phyloP scores from a whole-genome alignment of 345 rosid species.

The Boechera retrofracta region DNA sequence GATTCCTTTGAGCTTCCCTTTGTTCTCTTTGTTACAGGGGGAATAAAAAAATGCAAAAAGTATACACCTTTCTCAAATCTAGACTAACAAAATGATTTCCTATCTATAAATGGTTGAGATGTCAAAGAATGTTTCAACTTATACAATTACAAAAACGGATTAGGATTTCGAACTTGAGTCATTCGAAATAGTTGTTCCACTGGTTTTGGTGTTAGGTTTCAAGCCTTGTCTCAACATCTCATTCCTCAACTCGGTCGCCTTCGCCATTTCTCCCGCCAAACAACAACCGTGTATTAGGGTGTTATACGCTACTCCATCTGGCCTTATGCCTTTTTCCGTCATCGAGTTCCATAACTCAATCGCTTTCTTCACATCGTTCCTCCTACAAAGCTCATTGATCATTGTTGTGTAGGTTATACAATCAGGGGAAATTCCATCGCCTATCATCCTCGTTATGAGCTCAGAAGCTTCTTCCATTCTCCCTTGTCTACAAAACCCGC shows the following conservation, averaged over 20 bases:
- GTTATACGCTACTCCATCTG: constrained; percentile 74
- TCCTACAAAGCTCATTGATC: constrained; percentile 67
- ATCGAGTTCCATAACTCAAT: constrained; percentile 71
- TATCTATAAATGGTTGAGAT: background rate
- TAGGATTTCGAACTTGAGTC: constrained; percentile 1
- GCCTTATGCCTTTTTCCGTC: constrained; percentile 66
- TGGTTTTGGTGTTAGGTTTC: constrained; percentile 44
- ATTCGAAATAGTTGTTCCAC: background rate
- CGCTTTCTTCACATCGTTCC: constrained; percentile 64
- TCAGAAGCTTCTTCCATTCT: constrained; percentile 66
- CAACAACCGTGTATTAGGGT: constrained; percentile 75
- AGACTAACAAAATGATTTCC: background rate
- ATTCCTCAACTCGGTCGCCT: constrained; percentile 67
- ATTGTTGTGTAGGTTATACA: constrained; percentile 86
- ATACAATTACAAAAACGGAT: background rate
- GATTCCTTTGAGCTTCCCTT: constrained; percentile 12
- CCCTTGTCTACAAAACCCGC: constrained; percentile 79
- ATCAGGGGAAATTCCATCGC: constrained; percentile 67
- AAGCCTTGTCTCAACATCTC: constrained; percentile 73
- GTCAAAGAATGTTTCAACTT: constrained; percentile 19
- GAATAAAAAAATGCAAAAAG: background rate
- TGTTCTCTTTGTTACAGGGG: constrained; percentile 4
- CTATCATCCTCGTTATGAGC: constrained; percentile 63
- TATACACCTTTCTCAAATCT: constrained; percentile 6
- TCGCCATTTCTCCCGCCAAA: constrained; percentile 57